Evolutionary conservation across 2,329 filamentous ascomycete genomes (phyloP).

Genomic region (Verticillium tricorpus): DNA sequence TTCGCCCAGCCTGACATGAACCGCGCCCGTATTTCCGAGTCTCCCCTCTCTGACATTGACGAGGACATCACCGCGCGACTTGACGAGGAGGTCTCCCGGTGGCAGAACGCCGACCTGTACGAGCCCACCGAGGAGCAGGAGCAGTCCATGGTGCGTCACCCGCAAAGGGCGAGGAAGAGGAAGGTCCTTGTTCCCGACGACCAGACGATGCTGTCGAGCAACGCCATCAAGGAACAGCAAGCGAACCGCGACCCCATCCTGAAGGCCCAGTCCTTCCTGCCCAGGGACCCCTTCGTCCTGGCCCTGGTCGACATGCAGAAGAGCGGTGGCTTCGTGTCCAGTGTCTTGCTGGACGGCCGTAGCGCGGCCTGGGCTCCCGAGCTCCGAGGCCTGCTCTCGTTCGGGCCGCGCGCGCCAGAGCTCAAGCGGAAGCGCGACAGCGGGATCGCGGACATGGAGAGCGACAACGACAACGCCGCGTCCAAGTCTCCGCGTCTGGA

Average conservation of each 20-base stretch:
- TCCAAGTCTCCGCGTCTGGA: slow-evolving; percentile 67
- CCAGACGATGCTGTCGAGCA: slow-evolving; percentile 70
- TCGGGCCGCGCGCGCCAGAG: slow-evolving; percentile 73
- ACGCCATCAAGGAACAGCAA: slow-evolving; percentile 81
- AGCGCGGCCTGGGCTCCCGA: slow-evolving; percentile 85
- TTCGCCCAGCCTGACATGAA: slow-evolving; percentile 41
- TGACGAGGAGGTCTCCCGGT: slow-evolving; percentile 51
- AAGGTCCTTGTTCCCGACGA: slow-evolving; percentile 80
- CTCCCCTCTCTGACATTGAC: slow-evolving; percentile 65
- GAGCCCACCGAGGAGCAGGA: slow-evolving; percentile 56
- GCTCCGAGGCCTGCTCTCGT: slow-evolving; percentile 83
- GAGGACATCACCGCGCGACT: slow-evolving; percentile 32
- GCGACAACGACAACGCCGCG: slow-evolving; percentile 48
- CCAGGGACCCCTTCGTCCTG: slow-evolving; percentile 80
- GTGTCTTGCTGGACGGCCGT: slow-evolving; percentile 76
- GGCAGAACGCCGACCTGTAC: slow-evolving; percentile 53
- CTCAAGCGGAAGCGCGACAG: slow-evolving; percentile 91
- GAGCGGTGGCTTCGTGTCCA: slow-evolving; percentile 83
- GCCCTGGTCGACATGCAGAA: slow-evolving; percentile 90
- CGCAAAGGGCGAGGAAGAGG: slow-evolving; percentile 70
- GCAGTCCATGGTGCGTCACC: slow-evolving; percentile 56
- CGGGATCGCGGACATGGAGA: slow-evolving; percentile 75
- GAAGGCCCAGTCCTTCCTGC: slow-evolving; percentile 76
- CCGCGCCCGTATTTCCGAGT: slow-evolving; percentile 63
- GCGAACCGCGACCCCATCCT: slow-evolving; percentile 82